A percentile compares a stretch with the other conserved stretches of the same genome.
These are phyloP conservation scores for Hortaea sp. DNA, from an alignment of 2,329 filamentous ascomycete genomes.

Conservation along the genomic window DNA sequence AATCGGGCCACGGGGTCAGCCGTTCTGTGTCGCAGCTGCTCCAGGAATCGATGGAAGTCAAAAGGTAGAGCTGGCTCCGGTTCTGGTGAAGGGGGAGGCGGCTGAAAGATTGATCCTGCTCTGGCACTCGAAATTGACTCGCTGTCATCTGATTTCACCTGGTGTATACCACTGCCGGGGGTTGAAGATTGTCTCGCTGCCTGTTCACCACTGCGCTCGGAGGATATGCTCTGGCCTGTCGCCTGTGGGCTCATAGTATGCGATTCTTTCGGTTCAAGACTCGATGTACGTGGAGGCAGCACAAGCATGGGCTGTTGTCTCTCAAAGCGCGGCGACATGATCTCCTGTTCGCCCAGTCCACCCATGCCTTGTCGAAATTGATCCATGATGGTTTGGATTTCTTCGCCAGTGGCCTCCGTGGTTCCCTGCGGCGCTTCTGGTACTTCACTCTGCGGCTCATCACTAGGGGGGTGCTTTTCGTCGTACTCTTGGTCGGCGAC, in stretches of 20 bases:
- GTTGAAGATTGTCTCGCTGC: constrained; percentile 12
- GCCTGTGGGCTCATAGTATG: constrained; percentile 17
- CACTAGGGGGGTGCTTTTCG: constrained; percentile 20
- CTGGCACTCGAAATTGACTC: constrained; percentile 22
- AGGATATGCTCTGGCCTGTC: constrained; percentile 12
- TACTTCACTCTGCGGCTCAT: constrained; percentile 16
- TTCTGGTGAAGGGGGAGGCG: constrained; percentile 44
- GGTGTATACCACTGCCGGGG: constrained; percentile 12
- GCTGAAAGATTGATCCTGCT: constrained; percentile 43
- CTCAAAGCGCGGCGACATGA: constrained; percentile 84
- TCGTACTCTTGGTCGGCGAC: constrained; percentile 15
- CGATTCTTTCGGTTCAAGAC: constrained; percentile 54
- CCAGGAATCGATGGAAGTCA: constrained; percentile 93
- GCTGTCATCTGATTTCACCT: constrained; percentile 15
- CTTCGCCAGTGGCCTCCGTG: constrained; percentile 43
- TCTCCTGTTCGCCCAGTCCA: constrained; percentile 55
- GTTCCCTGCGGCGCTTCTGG: constrained; percentile 41
- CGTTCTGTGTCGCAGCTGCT: constrained; percentile 89
- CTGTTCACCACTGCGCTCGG: constrained; percentile 3
- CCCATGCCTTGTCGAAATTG: constrained; percentile 74
- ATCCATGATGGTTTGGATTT: constrained; percentile 96
- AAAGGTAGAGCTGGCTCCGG: constrained; percentile 77
- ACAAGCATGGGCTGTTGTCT: constrained; percentile 73
- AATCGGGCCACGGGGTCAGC: constrained; percentile 97
- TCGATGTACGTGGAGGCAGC: constrained; percentile 71